A percentile compares a stretch with the other conserved stretches of the same genome.
These are phyloP conservation scores for Aureobasidium melanogenum DNA, from an alignment of 2,329 filamentous ascomycete genomes.

Conservation along the genomic window DNA sequence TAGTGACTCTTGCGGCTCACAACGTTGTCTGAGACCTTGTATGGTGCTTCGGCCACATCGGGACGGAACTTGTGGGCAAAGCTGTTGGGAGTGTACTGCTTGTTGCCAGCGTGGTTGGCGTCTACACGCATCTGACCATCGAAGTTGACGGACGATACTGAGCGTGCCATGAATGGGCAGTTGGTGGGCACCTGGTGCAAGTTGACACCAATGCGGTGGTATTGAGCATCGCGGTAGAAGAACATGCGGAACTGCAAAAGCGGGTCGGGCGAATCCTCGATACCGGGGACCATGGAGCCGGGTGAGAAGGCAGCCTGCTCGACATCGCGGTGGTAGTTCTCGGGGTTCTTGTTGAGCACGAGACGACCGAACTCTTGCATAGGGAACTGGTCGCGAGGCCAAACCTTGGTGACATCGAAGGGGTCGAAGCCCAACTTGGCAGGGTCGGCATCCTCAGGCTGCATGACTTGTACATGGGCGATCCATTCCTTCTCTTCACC, in stretches of 20 bases:
- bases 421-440: conserved; percentile 44
- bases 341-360: conserved; percentile 46
- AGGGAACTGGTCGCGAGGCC: conserved; percentile 41
- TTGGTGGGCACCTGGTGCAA: conserved; percentile 41
- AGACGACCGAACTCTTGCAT: conserved; percentile 43
- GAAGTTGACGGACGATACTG: conserved; percentile 39
- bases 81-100: conserved; percentile 45
- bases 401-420: conserved; percentile 47
- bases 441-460: conserved; percentile 37
- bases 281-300: conserved; percentile 42
- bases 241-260: conserved; percentile 36
- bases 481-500: conserved; percentile 37
- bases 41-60: conserved; percentile 42
- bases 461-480: conserved; percentile 38
- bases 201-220: conserved; percentile 45
- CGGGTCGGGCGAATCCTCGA: conserved; percentile 41
- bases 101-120: conserved; percentile 40
- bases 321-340: conserved; percentile 44
- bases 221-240: conserved; percentile 36
- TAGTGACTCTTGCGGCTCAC: conserved; percentile 45
- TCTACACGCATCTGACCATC: conserved; percentile 42
- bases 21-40: conserved; percentile 41
- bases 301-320: conserved; percentile 46
- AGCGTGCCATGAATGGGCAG: conserved; percentile 43
- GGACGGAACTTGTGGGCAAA: conserved; percentile 44